A percentile compares a stretch with the other conserved stretches of the same genome.
Conservation (phyloP, 345 rosid species). For the Cardamine chenopodiifolia region DNA sequence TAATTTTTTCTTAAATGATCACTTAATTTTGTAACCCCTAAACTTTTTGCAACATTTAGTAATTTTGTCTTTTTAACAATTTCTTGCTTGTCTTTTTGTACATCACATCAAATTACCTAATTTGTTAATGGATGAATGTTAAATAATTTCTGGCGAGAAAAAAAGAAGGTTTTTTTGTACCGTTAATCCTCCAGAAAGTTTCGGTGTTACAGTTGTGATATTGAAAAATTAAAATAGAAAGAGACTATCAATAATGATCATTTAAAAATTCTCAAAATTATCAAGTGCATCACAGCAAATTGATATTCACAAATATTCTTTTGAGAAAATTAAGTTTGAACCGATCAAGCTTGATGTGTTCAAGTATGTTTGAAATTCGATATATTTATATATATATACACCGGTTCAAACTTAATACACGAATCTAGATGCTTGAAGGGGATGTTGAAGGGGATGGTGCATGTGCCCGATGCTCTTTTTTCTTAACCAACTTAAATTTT, state of each 20-base stretch:
- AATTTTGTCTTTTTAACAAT: constrained; percentile 15
- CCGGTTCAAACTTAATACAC: too few species aligned
- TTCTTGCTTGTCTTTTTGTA: constrained; percentile 26
- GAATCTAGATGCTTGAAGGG: too few species aligned
- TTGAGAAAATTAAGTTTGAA: background rate
- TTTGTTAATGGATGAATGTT: constrained; percentile 3
- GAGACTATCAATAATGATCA: background rate
- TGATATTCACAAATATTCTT: background rate
- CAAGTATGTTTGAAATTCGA: background rate
- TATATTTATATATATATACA: background rate
- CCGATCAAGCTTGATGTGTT: constrained; percentile 3
- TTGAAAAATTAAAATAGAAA: background rate
- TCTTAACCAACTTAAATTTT: too few species aligned
- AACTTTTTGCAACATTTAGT: too few species aligned
- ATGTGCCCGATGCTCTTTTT: too few species aligned
- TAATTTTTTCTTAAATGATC: too few species aligned
- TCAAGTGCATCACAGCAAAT: background rate
- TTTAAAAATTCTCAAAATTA: background rate
- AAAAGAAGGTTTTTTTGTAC: background rate
- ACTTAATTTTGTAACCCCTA: too few species aligned
- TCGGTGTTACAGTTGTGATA: background rate
- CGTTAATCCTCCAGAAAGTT: constrained; percentile 14
- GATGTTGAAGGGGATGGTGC: too few species aligned
- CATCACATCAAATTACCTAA: constrained; percentile 18
- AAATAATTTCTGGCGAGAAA: background rate